Conservation (phyloP, 495 filamentous ascomycete genomes). For the Tuber microsphaerosporum region DNA sequence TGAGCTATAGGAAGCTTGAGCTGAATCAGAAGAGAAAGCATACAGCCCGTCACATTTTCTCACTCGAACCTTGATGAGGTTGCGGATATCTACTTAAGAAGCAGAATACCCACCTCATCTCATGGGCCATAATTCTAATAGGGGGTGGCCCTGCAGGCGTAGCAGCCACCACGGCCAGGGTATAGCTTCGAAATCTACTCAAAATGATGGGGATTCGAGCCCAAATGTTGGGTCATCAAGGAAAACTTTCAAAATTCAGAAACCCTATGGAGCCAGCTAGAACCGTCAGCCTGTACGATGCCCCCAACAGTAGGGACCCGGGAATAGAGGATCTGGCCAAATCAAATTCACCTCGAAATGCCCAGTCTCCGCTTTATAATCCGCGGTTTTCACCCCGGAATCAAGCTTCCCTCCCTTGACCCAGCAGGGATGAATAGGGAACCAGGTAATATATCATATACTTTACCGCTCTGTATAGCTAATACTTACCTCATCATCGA, state of each 20-base stretch:
- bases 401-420: background rate
- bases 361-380: background rate
- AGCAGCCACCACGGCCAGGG: background rate
- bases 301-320: background rate
- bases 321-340: background rate
- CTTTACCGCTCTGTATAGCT: background rate
- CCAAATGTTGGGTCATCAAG: background rate
- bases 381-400: background rate
- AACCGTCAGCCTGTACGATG: background rate
- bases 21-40: background rate
- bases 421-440: background rate
- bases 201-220: background rate
- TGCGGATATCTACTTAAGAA: background rate
- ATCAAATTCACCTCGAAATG: background rate
- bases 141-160: background rate
- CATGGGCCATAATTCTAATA: background rate
- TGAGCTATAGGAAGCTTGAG: background rate
- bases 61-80: background rate
- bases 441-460: background rate
- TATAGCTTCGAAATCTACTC: background rate
- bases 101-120: background rate
- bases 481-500: background rate
- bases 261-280: background rate
- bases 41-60: background rate
- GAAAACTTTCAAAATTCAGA: background rate